Base-by-base conservation (phyloP, 2,329 filamentous ascomycete species). In the Cladosporium oxysporum region DNA sequence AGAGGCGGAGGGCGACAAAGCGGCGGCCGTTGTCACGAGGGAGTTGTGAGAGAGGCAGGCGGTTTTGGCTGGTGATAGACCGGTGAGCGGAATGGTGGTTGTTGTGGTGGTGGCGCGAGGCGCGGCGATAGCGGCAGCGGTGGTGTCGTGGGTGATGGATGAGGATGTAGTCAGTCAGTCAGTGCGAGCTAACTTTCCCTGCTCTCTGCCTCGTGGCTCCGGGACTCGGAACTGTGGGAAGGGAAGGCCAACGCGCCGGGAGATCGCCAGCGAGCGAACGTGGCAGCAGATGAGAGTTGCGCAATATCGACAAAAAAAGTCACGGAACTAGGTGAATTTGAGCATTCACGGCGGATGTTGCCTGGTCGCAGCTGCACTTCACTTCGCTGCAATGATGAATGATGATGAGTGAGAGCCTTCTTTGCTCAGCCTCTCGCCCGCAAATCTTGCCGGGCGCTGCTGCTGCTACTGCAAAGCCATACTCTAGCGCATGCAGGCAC, bases 21-120 rank as follows among this genome's bases (percentile, higher is more conserved):
- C 55, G 72, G 71, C 69, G 62, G 67, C 61, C 58, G 63, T 35
- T 55, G 60, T 55, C 60, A 23, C 60, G 28, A 50, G 60, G 6
- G 21, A 26, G n/a, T 14, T 1, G 57, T 8, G 7, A 12, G 35
- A 29, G 57, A 16, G 47, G 37, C 21, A 44, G 37, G 16, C 5
- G 29, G 35, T 2, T 16, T 21, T 50, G 23, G 41, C 11, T n/a
- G 33, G 59, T 31, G 44, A 29, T 35, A 23, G 58, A 50, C 23
- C n/a, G 59, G 29, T 16, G 59, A 3, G 26, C n/a, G 35, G 33
- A 16, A 14, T 47, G 33, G 41, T 31, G 4, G 49, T 47, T 2
- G 41, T 44, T 0, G 61, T 31, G 61, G 49, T 41, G 61, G 31
- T 55, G n/a, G 50, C 44, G 61, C 33, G 26, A 44, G 33, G 21